Evolutionary conservation across 2,329 filamentous ascomycete genomes (phyloP).

Genomic region (Botrytis hyacinthi): DNA sequence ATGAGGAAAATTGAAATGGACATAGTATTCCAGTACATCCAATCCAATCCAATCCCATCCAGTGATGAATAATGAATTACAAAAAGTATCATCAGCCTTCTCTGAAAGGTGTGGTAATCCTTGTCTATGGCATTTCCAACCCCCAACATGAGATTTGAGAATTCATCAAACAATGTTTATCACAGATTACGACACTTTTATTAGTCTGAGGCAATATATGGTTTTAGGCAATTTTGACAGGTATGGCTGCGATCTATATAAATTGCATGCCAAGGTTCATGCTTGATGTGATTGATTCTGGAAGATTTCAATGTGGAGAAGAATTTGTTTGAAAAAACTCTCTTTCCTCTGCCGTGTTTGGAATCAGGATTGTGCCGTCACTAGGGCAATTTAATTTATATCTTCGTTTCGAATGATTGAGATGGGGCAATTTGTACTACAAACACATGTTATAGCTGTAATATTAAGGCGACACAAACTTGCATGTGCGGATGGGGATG

Average conservation of each 20-base stretch:
- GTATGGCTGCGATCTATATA: neutral
- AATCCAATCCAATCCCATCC: neutral
- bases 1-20: neutral
- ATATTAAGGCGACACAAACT: neutral
- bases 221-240: neutral
- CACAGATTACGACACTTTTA: neutral
- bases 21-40: neutral
- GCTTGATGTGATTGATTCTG: neutral
- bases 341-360: neutral
- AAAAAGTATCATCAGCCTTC: slow-evolving; percentile 5
- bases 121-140: neutral
- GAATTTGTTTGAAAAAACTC: neutral
- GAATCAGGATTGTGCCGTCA: neutral
- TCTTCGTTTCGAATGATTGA: neutral
- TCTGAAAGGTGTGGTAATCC: slow-evolving; percentile 8
- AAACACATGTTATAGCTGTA: neutral
- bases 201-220: neutral
- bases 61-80: slow-evolving; percentile 1
- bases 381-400: neutral
- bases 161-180: neutral
- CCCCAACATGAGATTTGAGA: neutral
- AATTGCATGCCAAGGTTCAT: neutral
- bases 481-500: neutral
- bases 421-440: neutral
- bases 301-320: slow-evolving; percentile 1